Base-by-base conservation (phyloP, 2,329 filamentous ascomycete genomes). In the Sporothrix dimorphospora region DNA sequence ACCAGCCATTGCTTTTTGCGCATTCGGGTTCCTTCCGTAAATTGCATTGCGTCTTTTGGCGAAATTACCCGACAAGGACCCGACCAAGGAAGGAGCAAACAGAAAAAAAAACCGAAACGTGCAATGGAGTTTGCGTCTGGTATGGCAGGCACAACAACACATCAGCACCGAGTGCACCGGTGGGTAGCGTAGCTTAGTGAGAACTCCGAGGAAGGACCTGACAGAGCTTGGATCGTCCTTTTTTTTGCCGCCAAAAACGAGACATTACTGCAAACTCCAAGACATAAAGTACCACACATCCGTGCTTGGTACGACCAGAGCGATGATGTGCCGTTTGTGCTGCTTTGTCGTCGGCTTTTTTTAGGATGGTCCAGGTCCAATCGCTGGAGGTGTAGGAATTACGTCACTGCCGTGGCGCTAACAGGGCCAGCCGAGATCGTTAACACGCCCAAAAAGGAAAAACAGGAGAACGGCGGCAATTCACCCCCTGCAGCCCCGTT, bases 401-500 rank as follows among this genome's bases (percentile, higher is more conserved):
- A 72, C 70, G 70, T 72, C 70, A 72, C 70, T 68, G 40, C 70
- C 30, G 40, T 69, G 53, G 71, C 65, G 65, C 65, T 40, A 61
- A 51, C 12, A 24, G n/a, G 24, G 19, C 53, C n/a, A 47, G 40
- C 34, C 66, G 49, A 69, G 49, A 55, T 38, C 49, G 19, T 24
- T 24, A 69, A 51, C 27, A 66, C 27, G 51, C 19, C 47, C n/a
- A 51, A 40, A 57, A 57, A 16, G 21, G 30, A 16, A 24, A 69
- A 69, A 42, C 45, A 68, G 19, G 65, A 53, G 19, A 68, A 34
- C 21, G 24, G 12, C 42, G 45, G 42, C 63, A 66, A 19, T 42
- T 40, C 14, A 14, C 24, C 21, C 47, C 57, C 47, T 40, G 34
- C 21, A 49, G 19, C 49, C 63, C 66, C 42, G 66, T 51, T 68